phyloP scores from a whole-genome alignment of 208 protist species.

The Leishmania turanica region DNA sequence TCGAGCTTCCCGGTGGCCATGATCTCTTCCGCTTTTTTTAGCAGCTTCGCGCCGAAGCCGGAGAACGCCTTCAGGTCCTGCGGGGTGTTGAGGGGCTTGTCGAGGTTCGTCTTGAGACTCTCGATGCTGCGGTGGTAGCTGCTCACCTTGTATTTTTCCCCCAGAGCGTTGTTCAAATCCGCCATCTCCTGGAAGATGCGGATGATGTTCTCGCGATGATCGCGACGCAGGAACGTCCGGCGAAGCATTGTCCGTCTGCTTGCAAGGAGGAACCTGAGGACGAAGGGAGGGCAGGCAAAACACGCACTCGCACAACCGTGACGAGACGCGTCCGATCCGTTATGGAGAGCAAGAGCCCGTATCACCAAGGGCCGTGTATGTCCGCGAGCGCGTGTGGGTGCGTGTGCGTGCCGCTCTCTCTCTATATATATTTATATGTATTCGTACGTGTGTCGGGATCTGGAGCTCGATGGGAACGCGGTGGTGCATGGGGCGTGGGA shows the following conservation, averaged over 20 bases:
- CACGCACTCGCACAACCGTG: neutral
- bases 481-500: neutral
- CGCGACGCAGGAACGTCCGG: slow-evolving; percentile 52
- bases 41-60: slow-evolving; percentile 80
- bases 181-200: slow-evolving; percentile 92
- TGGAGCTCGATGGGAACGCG: neutral
- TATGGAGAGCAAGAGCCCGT: neutral
- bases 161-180: slow-evolving; percentile 86
- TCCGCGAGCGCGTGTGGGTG: neutral
- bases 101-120: slow-evolving; percentile 86
- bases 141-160: slow-evolving; percentile 88
- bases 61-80: slow-evolving; percentile 73
- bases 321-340: neutral
- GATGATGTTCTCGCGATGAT: slow-evolving; percentile 85
- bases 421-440: neutral
- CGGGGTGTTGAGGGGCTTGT: slow-evolving; percentile 74
- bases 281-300: neutral
- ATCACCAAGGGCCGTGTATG: neutral
- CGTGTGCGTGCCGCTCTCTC: neutral
- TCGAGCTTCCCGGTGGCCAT: slow-evolving; percentile 88
- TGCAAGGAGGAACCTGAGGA: neutral
- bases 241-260: slow-evolving; percentile 53
- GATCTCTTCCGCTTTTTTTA: slow-evolving; percentile 92
- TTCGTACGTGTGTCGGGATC: slow-evolving; percentile 9
- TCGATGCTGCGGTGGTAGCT: slow-evolving; percentile 84